Evolutionary conservation across 2,329 filamentous ascomycete genomes (phyloP).

Genomic region (Eutypa lata): DNA sequence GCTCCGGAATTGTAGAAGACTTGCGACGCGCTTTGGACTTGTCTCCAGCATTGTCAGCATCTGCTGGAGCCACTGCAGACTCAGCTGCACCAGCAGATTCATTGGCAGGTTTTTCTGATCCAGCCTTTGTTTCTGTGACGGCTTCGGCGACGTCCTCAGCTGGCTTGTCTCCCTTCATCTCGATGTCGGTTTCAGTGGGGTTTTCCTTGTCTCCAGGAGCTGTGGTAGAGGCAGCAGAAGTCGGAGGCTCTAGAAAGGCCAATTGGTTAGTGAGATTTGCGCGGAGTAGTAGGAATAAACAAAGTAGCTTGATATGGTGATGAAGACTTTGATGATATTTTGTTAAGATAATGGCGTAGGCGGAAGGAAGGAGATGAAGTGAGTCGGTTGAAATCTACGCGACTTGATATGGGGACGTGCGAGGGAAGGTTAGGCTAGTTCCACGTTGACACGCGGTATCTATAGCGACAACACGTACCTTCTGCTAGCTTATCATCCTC

Average conservation of each 20-base stretch:
- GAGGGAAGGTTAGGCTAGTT: background rate
- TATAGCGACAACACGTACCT: background rate
- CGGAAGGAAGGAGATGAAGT: background rate
- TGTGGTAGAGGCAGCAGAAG: background rate
- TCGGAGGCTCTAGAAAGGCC: background rate
- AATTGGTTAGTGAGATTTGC: conserved; percentile 20
- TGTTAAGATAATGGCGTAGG: background rate
- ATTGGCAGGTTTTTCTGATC: conserved; percentile 11
- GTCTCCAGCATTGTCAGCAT: conserved; percentile 15
- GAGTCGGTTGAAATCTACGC: background rate
- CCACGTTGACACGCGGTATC: background rate
- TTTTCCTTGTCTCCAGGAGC: conserved; percentile 15
- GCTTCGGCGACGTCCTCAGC: conserved; percentile 19
- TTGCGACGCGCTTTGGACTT: conserved; percentile 62
- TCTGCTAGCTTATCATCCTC: background rate
- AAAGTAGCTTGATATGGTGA: background rate
- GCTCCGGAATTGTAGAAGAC: conserved; percentile 65
- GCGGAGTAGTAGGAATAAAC: background rate
- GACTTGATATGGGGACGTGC: background rate
- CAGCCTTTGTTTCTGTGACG: conserved; percentile 13
- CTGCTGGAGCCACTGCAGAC: conserved; percentile 9
- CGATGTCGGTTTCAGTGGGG: conserved; percentile 24
- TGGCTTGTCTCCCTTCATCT: conserved; percentile 27
- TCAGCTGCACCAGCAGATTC: conserved; percentile 8
- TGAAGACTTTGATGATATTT: background rate